Evolutionary conservation across 2,329 filamentous ascomycete genomes (phyloP), one percentile per base, ranked within the genome.

Genomic region (Stagonosporopsis tanaceti): DNA sequence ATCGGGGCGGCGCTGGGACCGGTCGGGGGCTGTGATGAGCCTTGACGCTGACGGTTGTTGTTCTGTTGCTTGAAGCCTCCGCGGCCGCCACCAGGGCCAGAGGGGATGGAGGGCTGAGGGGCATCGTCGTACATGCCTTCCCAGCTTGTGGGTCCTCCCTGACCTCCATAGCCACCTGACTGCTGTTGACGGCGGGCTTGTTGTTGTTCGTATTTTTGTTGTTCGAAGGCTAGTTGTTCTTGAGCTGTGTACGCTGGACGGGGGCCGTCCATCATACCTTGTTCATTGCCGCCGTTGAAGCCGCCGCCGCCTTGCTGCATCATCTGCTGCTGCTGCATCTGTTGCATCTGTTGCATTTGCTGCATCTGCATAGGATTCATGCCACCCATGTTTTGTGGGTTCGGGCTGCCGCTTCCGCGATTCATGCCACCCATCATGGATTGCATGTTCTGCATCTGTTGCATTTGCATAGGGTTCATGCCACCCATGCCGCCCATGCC

Each of bases 41-140:
- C 73, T 54, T 70, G 70, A 53, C 76, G 75, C 61, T 76, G 76
- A 54, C 72, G 74, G 59, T 66, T 75, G 67, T 68, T 75, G 44
- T 59, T 53, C 60, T 67, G 78, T 47, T 62, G 45, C 47, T 59
- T 51, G 40, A 61, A 77, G 48, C 76, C 65, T 47, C 78, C 78
- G 78, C 80, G 57, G 48, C 67, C 63, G 20, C 59, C 69, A 53
- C 79, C 78, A 47, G 83, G 81, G 44, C 81, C 83, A 15, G 79
- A 81, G 66, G 79, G 81, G 65, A 88, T 85, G 67, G 89, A 88
- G 5, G 92, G 92, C 73, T 94, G 92, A 15, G 93, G 93, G 2
- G 93, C 91, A 74, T 97, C 94, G 74, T 98, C 94, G 76, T 97
- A 98, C 93, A 97, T 97, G 70, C 94, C 94, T 76, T 98, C 94